Conservation (phyloP, 2,329 filamentous ascomycete genomes). For the Aspergillus niger region DNA sequence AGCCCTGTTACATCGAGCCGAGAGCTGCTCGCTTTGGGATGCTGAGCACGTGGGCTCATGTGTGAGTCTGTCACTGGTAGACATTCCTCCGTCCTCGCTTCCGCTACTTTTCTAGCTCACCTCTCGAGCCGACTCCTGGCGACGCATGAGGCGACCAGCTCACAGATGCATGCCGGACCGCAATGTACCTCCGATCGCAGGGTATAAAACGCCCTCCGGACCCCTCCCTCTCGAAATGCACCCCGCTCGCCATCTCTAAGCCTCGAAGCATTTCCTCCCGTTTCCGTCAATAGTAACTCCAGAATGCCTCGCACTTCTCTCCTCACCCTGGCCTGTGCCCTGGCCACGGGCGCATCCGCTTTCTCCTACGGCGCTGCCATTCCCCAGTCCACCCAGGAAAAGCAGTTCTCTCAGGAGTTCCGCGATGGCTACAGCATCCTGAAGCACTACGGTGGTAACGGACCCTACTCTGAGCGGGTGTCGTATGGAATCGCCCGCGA, state of each 20-base stretch:
- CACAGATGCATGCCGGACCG: not conserved
- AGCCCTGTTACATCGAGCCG: not conserved
- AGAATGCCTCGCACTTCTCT: not conserved
- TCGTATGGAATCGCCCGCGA: slow-evolving; percentile 24
- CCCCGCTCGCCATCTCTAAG: not conserved
- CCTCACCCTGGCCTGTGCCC: not conserved
- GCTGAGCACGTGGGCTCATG: not conserved
- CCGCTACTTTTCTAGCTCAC: not conserved
- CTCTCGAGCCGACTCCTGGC: not conserved
- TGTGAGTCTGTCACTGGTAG: not conserved
- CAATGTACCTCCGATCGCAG: not conserved
- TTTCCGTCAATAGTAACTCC: too few species aligned
- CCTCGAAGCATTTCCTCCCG: not conserved
- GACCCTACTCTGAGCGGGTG: slow-evolving; percentile 21
- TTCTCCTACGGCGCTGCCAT: slow-evolving; percentile 3
- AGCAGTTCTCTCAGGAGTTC: slow-evolving; percentile 17
- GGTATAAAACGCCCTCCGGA: not conserved
- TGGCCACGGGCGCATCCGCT: not conserved
- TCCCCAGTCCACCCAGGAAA: slow-evolving; percentile 4
- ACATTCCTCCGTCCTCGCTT: not conserved
- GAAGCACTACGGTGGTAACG: slow-evolving; percentile 25
- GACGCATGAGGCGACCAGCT: not conserved
- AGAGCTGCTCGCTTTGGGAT: not conserved
- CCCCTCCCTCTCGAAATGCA: not conserved
- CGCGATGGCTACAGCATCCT: slow-evolving; percentile 25